Evolutionary conservation across 148 eudicot genomes (phyloP), one percentile per base, ranked within the genome.

Genomic region (Amaranthus cruentus): DNA sequence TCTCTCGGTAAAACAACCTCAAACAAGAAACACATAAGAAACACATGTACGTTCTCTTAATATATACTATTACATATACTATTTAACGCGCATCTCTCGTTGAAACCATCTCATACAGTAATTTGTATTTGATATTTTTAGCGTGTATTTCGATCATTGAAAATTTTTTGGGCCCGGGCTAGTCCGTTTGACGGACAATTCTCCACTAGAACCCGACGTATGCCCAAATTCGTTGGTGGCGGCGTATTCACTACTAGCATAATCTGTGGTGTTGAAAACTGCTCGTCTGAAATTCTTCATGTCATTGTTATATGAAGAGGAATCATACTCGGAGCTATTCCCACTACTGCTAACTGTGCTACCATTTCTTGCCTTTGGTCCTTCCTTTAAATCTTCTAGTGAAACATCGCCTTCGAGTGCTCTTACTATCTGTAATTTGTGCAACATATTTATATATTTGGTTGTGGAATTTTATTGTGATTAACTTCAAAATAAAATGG

Each of bases 401-500:
- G 93, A 87, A 4, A 75, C 91, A 59, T 90, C 90, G 3, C 96
- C 97, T 80, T 92, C 96, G 55, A 92, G 44, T 9, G 94, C 92
- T 54, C 95, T 87, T 14, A 84, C 97, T 62, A 92, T 81, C 97
- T 92, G 85, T 76, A 61, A 56, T 69, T 57, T 56, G 48, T 10
- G n/a, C 18, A 18, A 18, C 18, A 18, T 18, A 18, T 18, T 18
- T 18, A 18, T 18, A 18, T 18, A 18, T 18, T 18, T 18, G 18
- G 18, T 18, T 18, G 18, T 18, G 13, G 4, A 10, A n/a, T 47
- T 65, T 65, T 44, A 28, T 28, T 28, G 38, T 28, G 38, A 28
- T 28, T 28, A 28, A 28, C 38, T 28, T 28, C 2, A 28, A 28
- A 28, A 28, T 28, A 28, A 28, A 28, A 28, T 18, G 18, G 38